Evolutionary conservation across 2,329 filamentous ascomycete genomes (phyloP).

Genomic region (Penicillium hordei): DNA sequence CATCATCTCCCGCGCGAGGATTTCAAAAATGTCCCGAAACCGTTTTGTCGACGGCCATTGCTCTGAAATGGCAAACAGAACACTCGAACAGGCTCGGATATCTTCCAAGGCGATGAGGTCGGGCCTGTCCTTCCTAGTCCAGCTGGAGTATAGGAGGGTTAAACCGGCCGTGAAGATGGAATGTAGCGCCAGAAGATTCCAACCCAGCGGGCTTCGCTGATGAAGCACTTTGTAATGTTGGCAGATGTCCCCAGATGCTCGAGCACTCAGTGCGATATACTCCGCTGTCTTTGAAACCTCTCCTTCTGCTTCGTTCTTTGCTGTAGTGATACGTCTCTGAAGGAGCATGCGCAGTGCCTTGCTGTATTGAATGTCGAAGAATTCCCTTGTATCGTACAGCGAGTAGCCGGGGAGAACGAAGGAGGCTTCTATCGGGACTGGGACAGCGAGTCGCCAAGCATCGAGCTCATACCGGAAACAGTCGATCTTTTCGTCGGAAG

Average conservation of each 20-base stretch:
- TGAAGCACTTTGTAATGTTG: neutral
- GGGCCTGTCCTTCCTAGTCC: neutral
- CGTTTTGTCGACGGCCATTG: neutral
- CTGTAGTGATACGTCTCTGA: neutral
- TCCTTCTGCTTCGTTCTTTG: neutral
- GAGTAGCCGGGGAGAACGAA: neutral
- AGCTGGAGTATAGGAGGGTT: neutral
- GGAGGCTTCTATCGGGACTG: neutral
- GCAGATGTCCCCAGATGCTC: neutral
- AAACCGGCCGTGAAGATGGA: neutral
- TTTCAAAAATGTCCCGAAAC: neutral
- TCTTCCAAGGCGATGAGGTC: neutral
- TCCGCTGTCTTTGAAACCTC: neutral
- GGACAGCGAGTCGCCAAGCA: neutral
- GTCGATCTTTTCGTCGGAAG: neutral
- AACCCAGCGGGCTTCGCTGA: neutral
- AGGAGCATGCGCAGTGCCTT: neutral
- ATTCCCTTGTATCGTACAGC: neutral
- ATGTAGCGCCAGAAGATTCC: neutral
- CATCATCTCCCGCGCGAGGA: neutral
- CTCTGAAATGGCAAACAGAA: neutral
- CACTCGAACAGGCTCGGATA: neutral
- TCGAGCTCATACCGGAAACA: neutral
- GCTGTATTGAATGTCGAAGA: neutral
- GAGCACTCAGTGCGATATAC: neutral